A percentile compares a stretch with the other conserved stretches of the same genome.
phyloP scores from a whole-genome alignment of 176 grass and related monocot species.

The Aegilops bicornis region DNA sequence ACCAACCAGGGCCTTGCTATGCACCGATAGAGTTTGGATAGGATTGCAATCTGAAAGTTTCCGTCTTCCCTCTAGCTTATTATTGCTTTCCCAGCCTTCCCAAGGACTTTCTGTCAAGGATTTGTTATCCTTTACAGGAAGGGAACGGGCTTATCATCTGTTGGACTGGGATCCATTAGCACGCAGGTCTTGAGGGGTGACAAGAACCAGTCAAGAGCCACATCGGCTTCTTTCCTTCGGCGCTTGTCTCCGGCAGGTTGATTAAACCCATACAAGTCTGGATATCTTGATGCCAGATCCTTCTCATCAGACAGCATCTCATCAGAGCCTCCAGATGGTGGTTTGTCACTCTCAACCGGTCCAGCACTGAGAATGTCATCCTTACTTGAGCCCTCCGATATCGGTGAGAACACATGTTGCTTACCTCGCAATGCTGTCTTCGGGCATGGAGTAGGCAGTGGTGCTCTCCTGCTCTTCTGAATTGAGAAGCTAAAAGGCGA shows the following conservation, averaged over 20 bases:
- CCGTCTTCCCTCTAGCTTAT: conserved; percentile 7
- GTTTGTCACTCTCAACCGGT: not conserved
- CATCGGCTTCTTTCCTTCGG: conserved; percentile 46
- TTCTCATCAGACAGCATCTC: conserved; percentile 41
- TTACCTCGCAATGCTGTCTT: conserved; percentile 38
- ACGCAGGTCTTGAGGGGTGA: conserved; percentile 85
- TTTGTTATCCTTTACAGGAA: conserved; percentile 12
- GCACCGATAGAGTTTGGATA: conserved; percentile 32
- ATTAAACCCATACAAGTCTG: conserved; percentile 46
- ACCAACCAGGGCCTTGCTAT: conserved; percentile 36
- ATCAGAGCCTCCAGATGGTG: conserved; percentile 10
- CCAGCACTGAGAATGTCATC: conserved; percentile 29
- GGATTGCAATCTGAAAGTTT: conserved; percentile 46
- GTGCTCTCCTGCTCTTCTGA: conserved; percentile 40
- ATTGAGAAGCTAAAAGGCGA: conserved; percentile 44
- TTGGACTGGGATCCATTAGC: conserved; percentile 52
- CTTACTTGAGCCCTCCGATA: conserved; percentile 34
- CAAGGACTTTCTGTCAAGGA: conserved; percentile 3
- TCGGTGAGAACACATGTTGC: conserved; percentile 44
- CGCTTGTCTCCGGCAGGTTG: not conserved
- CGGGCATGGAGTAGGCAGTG: conserved; percentile 34
- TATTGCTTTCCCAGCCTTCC: conserved; percentile 27
- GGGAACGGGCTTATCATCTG: conserved; percentile 51
- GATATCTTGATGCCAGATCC: conserved; percentile 50
- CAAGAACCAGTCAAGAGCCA: conserved; percentile 81